Evolutionary conservation across 306 rosid species (phyloP), one percentile per base, ranked within the genome.

Genomic region (Dalbergia cochinchinensis): DNA sequence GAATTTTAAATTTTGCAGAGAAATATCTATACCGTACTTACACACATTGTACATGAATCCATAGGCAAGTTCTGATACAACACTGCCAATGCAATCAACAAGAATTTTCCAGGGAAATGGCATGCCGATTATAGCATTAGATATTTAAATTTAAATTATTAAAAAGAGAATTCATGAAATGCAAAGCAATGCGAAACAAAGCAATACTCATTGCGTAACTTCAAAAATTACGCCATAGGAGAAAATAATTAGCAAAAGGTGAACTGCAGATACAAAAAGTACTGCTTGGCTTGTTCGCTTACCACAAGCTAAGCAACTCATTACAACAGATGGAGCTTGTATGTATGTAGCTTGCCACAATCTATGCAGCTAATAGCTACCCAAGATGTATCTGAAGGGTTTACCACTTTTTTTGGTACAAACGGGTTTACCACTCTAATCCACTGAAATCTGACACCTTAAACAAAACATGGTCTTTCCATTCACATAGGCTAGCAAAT

Each of bases 401-500:
- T 20, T 20, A n/a, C n/a, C 26, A 22, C 26, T 22, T 1, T 22
- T 22, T 22, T 22, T 22, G 54, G 54, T 13, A 13, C 57, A 51
- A 51, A 54, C n/a, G 60, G 60, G 20, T 54, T 53, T 66, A 76
- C 61, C 7, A 65, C 73, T 80, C 67, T 3, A 75, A 48, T 74
- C 34, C 61, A 12, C 68, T 16, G 62, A 34, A 78, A 71, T 34
- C 79, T 65, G 16, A 20, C n/a, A 80, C 47, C 79, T 70, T 80
- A 70, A 70, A 48, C 65, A 53, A 10, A 57, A 91, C 66, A 80
- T 89, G 97, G 78, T 86, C 92, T 83, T 82, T 93, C 99, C 97
- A 95, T 62, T 87, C 91, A 59, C 57, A 85, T 19, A 85, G 50
- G 85, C 91, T 87, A 18, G 98, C 98, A 82, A 95, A 95, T 59